These are phyloP conservation scores for Aphanomyces stellatus DNA, from an alignment of 352 stramenopile genomes.

Conservation along the genomic window DNA sequence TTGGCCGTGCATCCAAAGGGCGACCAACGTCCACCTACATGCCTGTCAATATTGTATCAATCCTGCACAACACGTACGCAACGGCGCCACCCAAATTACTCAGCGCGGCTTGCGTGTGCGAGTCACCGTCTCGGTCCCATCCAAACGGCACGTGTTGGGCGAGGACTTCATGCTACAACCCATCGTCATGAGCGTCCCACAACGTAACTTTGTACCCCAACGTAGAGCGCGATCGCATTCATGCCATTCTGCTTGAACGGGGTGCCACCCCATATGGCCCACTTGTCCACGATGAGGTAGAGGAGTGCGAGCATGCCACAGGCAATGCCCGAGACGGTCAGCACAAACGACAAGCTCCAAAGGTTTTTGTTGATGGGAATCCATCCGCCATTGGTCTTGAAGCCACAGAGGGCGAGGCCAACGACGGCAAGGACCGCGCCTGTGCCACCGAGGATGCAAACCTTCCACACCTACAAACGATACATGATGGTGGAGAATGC, in stretches of 20 bases:
- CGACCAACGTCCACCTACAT: not conserved
- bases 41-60: not conserved
- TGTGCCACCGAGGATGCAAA: not conserved
- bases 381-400: not conserved
- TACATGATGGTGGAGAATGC: too few species aligned
- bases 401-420: conserved; percentile 1
- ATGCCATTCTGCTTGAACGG: conserved; percentile 42
- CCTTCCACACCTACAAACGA: not conserved
- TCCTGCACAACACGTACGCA: not conserved
- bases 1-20: not conserved
- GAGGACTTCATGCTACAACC: not conserved
- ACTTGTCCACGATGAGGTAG: conserved; percentile 22
- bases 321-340: conserved; percentile 36
- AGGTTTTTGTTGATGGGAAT: conserved; percentile 84
- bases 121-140: not conserved
- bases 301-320: conserved; percentile 26
- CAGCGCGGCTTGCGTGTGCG: not conserved
- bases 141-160: not conserved
- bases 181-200: not conserved
- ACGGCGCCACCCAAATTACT: not conserved
- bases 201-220: conserved; percentile 21
- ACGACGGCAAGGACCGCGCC: not conserved
- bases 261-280: conserved; percentile 21
- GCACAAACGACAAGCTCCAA: conserved; percentile 65
- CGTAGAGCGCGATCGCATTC: conserved; percentile 71